Base-by-base conservation (phyloP, 176 grass and related monocot genomes). In the Cymbopogon citratus region DNA sequence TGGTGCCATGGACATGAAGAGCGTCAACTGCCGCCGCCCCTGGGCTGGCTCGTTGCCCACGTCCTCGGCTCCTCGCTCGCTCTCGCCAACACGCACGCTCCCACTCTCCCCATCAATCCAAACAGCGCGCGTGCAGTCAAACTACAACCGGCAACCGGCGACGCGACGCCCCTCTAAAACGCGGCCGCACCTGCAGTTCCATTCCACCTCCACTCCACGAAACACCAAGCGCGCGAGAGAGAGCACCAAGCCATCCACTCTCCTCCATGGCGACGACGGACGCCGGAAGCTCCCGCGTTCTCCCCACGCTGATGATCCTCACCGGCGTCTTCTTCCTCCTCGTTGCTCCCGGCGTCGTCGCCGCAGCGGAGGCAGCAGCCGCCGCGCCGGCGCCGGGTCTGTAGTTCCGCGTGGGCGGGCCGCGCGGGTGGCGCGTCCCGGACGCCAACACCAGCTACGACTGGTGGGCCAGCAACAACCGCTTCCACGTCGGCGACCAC, bases 381-480 rank as follows among this genome's bases (percentile, higher is more conserved):
- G 31, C 31, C 2, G 2, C 31, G 31, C 35, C 71, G 10, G 0
- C 19, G 11, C 5, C 12, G 8, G 69, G 73, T 0, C 69, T 85
- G 62, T 48, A 62, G 79, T 97, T 90, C 85, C 89, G 75, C 74
- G 94, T 94, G 31, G 89, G 94, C 13, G 94, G 91, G 9, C 76
- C 87, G 62, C 67, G 83, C 9, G 91, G 89, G 23, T 97, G 91
- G 94, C 79, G 79, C 23, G 52, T 91, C 64, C 94, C 91, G 0
- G 77, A 79, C 7, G 87, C 81, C 71, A 68, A 84, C 24, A 88
- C 81, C 27, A 85, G 67, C 77, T 97, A 91, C 76, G 87, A 69
- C 38, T 88, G 86, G 87, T 97, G 94, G 94, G 85, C 94, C 18
- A 75, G 31, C 31, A 80, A 52, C 63, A 97, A 89, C 91, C 89